phyloP scores from a whole-genome alignment of 805 yeast species.

The Brettanomyces sp. region DNA sequence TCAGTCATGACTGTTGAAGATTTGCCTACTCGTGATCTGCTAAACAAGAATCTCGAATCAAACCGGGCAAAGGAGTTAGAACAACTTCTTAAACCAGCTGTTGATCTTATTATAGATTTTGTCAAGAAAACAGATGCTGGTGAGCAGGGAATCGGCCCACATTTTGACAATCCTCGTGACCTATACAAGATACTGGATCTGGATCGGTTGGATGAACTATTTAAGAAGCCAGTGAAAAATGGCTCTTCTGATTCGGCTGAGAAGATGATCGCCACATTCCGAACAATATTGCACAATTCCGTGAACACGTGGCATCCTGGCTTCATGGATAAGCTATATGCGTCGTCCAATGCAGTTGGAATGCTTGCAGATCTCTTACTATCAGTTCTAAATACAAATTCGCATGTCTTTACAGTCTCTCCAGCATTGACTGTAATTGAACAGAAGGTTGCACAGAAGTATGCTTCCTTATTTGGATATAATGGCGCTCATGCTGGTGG shows the following conservation, averaged over 20 bases:
- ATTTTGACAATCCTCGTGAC: constrained; percentile 38
- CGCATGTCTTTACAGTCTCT: constrained; percentile 79
- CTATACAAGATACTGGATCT: constrained; percentile 29
- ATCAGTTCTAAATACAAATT: constrained; percentile 68
- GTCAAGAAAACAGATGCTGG: constrained; percentile 37
- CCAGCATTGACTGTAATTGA: constrained; percentile 74
- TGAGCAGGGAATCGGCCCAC: constrained; percentile 39
- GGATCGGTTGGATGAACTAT: constrained; percentile 20
- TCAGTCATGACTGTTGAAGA: background rate
- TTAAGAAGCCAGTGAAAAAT: constrained; percentile 13
- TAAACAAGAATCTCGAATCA: constrained; percentile 31
- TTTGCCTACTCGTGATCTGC: constrained; percentile 2
- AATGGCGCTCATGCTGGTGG: constrained; percentile 58
- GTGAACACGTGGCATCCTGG: constrained; percentile 86
- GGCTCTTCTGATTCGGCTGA: constrained; percentile 14
- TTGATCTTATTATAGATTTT: constrained; percentile 43
- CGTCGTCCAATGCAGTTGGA: constrained; percentile 81
- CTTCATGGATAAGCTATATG: constrained; percentile 74
- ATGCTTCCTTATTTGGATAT: constrained; percentile 61
- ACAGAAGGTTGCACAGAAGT: constrained; percentile 53
- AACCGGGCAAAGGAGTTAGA: constrained; percentile 52
- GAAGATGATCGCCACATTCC: constrained; percentile 41
- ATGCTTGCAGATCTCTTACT: constrained; percentile 62
- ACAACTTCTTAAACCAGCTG: constrained; percentile 38
- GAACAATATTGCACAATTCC: constrained; percentile 51